Conservation (phyloP, 768 basidiomycete species). For the Russula virescens region DNA sequence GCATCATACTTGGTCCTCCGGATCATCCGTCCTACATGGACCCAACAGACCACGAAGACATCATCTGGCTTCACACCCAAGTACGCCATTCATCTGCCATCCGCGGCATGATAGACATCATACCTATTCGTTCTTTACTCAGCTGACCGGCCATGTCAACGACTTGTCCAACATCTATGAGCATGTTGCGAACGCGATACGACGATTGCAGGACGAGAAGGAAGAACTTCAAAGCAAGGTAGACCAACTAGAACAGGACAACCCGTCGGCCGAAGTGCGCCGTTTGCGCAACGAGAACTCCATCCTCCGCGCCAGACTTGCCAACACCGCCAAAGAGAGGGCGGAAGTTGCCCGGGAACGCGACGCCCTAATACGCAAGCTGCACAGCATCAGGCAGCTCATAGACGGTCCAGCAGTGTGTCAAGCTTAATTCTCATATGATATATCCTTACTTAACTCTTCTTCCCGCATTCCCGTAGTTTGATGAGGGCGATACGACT, state of each 20-base stretch:
- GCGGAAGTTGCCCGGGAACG: conserved; percentile 13
- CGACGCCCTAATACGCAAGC: conserved; percentile 11
- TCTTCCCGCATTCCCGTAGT: not conserved
- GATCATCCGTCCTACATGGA: conserved; percentile 1
- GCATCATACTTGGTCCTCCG: too few species aligned
- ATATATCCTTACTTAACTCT: not conserved
- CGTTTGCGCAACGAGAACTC: conserved; percentile 22
- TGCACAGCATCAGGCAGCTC: conserved; percentile 16
- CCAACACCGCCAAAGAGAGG: conserved; percentile 6
- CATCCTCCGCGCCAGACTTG: conserved; percentile 10
- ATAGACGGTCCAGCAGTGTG: conserved; percentile 2
- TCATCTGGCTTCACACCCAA: conserved; percentile 7
- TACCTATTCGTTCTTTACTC: not conserved
- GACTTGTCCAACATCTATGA: conserved; percentile 29
- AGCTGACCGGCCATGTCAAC: conserved; percentile 8
- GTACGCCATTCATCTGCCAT: not conserved
- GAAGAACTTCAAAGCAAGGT: conserved; percentile 29
- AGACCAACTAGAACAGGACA: conserved; percentile 35
- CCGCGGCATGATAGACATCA: not conserved
- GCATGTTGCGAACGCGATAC: conserved; percentile 26
- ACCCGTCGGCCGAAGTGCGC: conserved; percentile 18
- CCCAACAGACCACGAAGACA: conserved; percentile 7
- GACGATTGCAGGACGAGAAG: conserved; percentile 27
- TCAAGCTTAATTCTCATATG: not conserved
- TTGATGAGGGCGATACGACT: not conserved